Percentiles rank a stretch among this genome's conserved stretches.
phyloP scores from a whole-genome alignment of 495 filamentous ascomycete species.

The Penicillium canariense region DNA sequence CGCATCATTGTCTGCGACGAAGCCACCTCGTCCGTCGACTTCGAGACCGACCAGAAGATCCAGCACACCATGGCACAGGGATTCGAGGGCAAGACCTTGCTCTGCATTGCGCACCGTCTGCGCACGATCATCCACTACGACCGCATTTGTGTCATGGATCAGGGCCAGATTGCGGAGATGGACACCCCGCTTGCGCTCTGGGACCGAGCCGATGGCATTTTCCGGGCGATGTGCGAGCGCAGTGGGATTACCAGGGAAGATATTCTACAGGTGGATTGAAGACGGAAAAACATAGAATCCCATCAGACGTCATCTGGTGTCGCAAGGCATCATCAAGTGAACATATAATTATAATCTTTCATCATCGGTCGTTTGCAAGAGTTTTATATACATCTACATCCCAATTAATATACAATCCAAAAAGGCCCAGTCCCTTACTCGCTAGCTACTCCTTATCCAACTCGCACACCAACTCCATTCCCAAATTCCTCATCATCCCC shows the following conservation, averaged over 20 bases:
- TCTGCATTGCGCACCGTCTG: conserved; percentile 94
- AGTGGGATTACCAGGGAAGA: conserved; percentile 81
- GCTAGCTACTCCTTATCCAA: conserved; percentile 20
- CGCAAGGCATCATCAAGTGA: not conserved
- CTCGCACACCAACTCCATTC: conserved; percentile 31
- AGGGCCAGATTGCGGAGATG: conserved; percentile 80
- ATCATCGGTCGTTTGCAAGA: no score
- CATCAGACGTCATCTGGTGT: not conserved
- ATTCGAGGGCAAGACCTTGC: conserved; percentile 83
- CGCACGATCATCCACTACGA: conserved; percentile 94
- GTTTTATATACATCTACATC: no score
- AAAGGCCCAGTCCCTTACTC: not conserved
- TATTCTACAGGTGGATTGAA: conserved; percentile 23
- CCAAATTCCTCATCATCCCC: conserved; percentile 33
- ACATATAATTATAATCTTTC: conserved; percentile 4
- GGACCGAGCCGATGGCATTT: conserved; percentile 66
- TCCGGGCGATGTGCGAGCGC: conserved; percentile 87
- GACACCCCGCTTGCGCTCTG: conserved; percentile 72
- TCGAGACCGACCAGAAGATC: conserved; percentile 95
- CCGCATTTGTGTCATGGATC: conserved; percentile 93
- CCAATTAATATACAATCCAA: not conserved
- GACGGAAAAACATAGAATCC: not conserved
- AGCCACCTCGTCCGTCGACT: conserved; percentile 88
- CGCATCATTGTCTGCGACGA: conserved; percentile 97
- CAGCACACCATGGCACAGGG: conserved; percentile 84